Percentiles rank a stretch among this genome's conserved stretches.
Evolutionary conservation across 208 protist genomes (phyloP).

Genomic region (Leishmania gerbilli): DNA sequence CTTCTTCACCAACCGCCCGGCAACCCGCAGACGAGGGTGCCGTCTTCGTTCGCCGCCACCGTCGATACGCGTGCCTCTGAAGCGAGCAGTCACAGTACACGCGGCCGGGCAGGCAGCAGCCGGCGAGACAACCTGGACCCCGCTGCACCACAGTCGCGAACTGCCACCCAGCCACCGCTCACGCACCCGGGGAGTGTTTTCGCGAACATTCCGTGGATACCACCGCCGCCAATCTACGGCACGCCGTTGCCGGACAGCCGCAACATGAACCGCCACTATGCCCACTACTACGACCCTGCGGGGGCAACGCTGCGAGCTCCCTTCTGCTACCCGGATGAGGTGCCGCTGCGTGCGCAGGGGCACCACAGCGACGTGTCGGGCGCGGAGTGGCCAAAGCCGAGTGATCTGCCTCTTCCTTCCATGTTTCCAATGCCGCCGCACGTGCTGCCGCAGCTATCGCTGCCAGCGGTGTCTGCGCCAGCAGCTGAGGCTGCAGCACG

Average conservation of each 20-base stretch:
- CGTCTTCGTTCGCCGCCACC: neutral
- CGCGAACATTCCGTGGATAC: constrained; percentile 35
- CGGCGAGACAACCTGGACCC: neutral
- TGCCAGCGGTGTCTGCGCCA: neutral
- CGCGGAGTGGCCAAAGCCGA: constrained; percentile 49
- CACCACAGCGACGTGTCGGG: neutral
- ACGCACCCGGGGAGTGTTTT: neutral
- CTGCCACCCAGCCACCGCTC: neutral
- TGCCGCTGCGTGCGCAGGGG: neutral
- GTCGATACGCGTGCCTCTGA: neutral
- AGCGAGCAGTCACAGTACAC: neutral
- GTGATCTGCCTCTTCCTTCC: constrained; percentile 68
- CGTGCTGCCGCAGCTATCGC: constrained; percentile 19
- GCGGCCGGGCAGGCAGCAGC: neutral
- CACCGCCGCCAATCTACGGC: constrained; percentile 34
- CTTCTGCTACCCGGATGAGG: neutral
- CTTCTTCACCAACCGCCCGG: neutral
- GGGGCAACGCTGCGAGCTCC: neutral
- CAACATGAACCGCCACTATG: constrained; percentile 6
- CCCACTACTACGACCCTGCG: constrained; percentile 24
- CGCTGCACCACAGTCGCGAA: neutral
- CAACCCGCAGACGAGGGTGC: neutral
- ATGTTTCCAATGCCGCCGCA: constrained; percentile 59
- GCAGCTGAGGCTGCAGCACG: neutral
- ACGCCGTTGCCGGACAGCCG: neutral